Evolutionary conservation across 129 eudicot genomes (phyloP), one percentile per base, ranked within the genome.

Genomic region (Rutidosis leptorrhynchoides): DNA sequence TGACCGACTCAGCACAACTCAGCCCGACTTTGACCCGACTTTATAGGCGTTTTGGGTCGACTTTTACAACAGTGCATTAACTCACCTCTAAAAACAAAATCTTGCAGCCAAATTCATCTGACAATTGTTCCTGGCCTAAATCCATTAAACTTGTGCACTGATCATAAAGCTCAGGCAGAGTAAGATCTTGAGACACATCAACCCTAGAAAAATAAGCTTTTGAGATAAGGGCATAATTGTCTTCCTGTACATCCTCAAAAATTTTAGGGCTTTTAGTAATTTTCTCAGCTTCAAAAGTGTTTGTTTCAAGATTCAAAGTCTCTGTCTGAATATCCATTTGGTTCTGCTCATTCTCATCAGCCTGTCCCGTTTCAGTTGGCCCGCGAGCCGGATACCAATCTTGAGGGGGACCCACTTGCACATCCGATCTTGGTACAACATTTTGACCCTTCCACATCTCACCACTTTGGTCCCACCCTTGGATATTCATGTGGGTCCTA

Each of bases 111-210:
- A 81, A 82, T 42, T 74, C 90, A 62, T 63, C 78, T 37, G 80
- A 57, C 19, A 29, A 48, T 0, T 72, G 23, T 53, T 52, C 62
- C 48, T 76, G 68, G 61, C 77, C 90, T 53, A 81, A 27, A 72
- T 60, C 81, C 70, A 74, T 73, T 64, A 88, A 54, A 72, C 69
- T 68, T 25, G 69, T 72, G 72, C 83, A 92, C 80, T 85, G 77
- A 11, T 71, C 52, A 74, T 81, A 92, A 64, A 92, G 65, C 49
- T 88, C 95, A 25, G 95, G 89, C 33, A 78, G 84, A 17, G 84
- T 69, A 75, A 92, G 88, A 71, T 85, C 96, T 21, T 79, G 68
- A 12, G 98, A 92, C 52, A 92, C 85, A 73, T 92, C 98, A 52
- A 92, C 72, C 77, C 77, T 88, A 32, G 91, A 78, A 74, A 92